Percentiles rank a stretch among this genome's conserved stretches.
Conservation (phyloP, 202 grass and related monocot genomes). For the Elaeis oleifera region DNA sequence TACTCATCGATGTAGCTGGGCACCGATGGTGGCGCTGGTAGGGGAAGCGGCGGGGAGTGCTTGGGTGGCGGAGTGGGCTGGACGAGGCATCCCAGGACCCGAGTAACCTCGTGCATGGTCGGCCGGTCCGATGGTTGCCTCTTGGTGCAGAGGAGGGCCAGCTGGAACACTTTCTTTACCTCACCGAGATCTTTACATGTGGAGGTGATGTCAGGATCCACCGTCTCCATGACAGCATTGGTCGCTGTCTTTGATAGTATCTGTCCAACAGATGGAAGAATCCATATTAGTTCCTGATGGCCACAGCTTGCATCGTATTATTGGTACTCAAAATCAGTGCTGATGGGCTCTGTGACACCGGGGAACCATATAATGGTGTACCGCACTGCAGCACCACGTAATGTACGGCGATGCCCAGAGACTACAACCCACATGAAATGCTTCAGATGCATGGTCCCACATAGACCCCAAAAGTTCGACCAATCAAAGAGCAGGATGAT, state of each 20-base stretch:
- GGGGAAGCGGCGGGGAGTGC: conserved; percentile 13
- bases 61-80: conserved; percentile 23
- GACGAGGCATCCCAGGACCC: conserved; percentile 55
- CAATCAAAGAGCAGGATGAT: too few species aligned
- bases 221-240: conserved; percentile 87
- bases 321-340: conserved; percentile 22
- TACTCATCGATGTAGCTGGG: conserved; percentile 69
- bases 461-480: too few species aligned
- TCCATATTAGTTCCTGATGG: not conserved
- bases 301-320: not conserved
- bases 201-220: conserved; percentile 50
- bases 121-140: conserved; percentile 66
- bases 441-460: conserved; percentile 42
- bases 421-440: conserved; percentile 53
- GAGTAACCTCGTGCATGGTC: conserved; percentile 82
- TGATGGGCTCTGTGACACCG: conserved; percentile 52
- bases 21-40: conserved; percentile 1
- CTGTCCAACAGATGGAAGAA: conserved; percentile 24
- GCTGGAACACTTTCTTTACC: conserved; percentile 75
- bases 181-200: conserved; percentile 71
- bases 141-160: conserved; percentile 82
- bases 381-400: conserved; percentile 12
- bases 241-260: conserved; percentile 56
- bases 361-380: conserved; percentile 41
- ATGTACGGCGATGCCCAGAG: conserved; percentile 34